These are phyloP conservation scores for Tritrichomonas musculus DNA, from an alignment of 208 protist genomes.

Conservation along the genomic window DNA sequence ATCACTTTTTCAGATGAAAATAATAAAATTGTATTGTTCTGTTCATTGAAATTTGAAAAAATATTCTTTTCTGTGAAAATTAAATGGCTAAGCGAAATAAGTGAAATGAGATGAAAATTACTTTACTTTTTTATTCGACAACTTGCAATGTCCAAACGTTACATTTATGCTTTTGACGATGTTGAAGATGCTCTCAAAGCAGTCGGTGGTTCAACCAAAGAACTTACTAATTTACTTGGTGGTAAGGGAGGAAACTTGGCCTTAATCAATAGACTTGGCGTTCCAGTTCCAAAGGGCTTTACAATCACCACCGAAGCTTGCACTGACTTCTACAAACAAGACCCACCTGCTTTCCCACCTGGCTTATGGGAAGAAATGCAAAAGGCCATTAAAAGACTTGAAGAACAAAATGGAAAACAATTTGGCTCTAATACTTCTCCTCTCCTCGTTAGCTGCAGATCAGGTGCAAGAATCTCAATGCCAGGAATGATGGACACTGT, in stretches of 20 bases:
- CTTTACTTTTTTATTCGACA: too few species aligned
- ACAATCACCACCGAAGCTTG: constrained; percentile 20
- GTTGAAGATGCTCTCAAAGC: background rate
- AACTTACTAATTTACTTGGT: background rate
- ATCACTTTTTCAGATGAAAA: too few species aligned
- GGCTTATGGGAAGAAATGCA: background rate
- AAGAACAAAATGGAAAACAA: background rate
- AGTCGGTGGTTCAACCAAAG: background rate
- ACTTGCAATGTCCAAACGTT: constrained; percentile 4
- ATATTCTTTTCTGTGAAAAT: too few species aligned
- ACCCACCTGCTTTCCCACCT: constrained; percentile 3
- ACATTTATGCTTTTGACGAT: constrained; percentile 2
- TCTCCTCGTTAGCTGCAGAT: background rate
- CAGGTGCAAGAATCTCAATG: background rate
- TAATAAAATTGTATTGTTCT: too few species aligned
- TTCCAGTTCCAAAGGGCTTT: constrained; percentile 28
- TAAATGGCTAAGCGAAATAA: too few species aligned
- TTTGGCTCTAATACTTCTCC: background rate
- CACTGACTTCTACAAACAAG: constrained; percentile 17
- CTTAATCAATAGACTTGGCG: background rate
- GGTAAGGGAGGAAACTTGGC: constrained; percentile 17
- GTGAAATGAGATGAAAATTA: too few species aligned
- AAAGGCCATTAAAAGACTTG: background rate
- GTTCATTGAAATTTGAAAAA: too few species aligned
- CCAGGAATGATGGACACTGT: constrained; percentile 26